Percentiles rank a stretch among this genome's conserved stretches.
Conservation (phyloP, 768 basidiomycete species). For the Chalciporus pseudorubinellus region DNA sequence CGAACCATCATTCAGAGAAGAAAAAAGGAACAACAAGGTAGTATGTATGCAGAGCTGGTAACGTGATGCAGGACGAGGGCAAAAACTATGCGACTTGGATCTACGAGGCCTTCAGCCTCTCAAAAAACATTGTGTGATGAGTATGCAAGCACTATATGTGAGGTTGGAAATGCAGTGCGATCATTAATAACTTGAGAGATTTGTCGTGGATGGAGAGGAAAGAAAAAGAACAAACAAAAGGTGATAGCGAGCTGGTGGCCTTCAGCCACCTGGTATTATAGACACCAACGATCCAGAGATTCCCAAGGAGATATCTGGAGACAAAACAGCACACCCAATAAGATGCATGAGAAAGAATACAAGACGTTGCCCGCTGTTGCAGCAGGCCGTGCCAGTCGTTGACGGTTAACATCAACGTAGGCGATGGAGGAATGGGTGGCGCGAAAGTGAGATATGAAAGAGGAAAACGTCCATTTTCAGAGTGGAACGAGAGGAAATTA, state of each 20-base stretch:
- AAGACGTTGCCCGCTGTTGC: slow-evolving; percentile 6
- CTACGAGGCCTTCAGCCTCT: slow-evolving; percentile 35
- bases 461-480: slow-evolving; percentile 10
- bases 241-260: slow-evolving; percentile 19
- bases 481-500: slow-evolving; percentile 7
- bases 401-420: slow-evolving; percentile 28
- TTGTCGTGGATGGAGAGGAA: not conserved
- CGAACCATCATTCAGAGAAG: not conserved
- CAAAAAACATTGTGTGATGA: slow-evolving; percentile 23
- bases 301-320: slow-evolving; percentile 13
- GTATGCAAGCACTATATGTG: slow-evolving; percentile 25
- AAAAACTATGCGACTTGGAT: slow-evolving; percentile 20
- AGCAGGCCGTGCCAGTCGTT: slow-evolving; percentile 1
- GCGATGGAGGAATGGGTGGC: slow-evolving; percentile 16
- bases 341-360: slow-evolving; percentile 6
- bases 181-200: slow-evolving; percentile 3
- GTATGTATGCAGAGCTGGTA: slow-evolving; percentile 22
- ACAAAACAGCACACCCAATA: slow-evolving; percentile 9
- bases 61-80: slow-evolving; percentile 6
- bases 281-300: slow-evolving; percentile 17
- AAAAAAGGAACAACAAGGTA: slow-evolving; percentile 17
- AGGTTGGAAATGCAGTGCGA: slow-evolving; percentile 12
- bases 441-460: slow-evolving; percentile 10
- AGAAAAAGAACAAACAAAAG: slow-evolving; percentile 9
- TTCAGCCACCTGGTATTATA: slow-evolving; percentile 26